Base-by-base conservation (phyloP, 805 yeast species). In the Cyberlindnera japonica region DNA sequence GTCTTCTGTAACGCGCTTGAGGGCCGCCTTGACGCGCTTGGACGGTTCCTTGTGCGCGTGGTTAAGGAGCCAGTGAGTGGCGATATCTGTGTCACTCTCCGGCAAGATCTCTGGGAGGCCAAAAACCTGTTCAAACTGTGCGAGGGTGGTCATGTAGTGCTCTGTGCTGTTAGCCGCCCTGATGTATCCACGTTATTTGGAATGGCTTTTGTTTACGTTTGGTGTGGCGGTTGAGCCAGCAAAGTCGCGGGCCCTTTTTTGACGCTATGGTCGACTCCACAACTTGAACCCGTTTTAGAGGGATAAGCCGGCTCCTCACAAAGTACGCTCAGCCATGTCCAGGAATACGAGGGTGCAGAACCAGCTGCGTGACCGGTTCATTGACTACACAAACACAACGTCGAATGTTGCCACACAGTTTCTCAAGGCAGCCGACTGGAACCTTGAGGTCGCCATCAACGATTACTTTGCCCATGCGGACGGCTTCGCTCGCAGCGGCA, bases 361-460 rank as follows among this genome's bases (percentile, higher is more conserved):
- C 33, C 59, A 55, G 35, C 44, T 57, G 15, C 47, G 55, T 12
- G 61, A 57, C 31, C 55, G 46, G 41, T 57, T 57, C 40, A 54
- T 55, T 26, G 59, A 54, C 40, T 55, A 55, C 39, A 57, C 61
- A 4, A 48, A 46, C 22, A 42, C 56, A 3, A 55, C 54, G 3
- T 33, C 50, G 0, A 24, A 49, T 11, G 44, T 53, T 6, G 61
- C 61, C 3, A 56, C 48, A 16, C 43, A 42, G 33, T 57, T 54
- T 19, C 47, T 57, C 14, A 41, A 35, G 8, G 30, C 33, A 17
- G 26, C 56, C 17, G 46, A 45, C 5, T 57, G 55, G 46, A 56
- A 57, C 30, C 38, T 57, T 12, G 59, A 55, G 24, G 33, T 57
- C 21, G 61, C 61, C 11, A 55, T 57, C 40, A 57, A 55, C 41